Percentiles rank a stretch among this genome's conserved stretches.
Evolutionary conservation across 805 yeast genomes (phyloP).

Genomic region (Hanseniaspora vineae): DNA sequence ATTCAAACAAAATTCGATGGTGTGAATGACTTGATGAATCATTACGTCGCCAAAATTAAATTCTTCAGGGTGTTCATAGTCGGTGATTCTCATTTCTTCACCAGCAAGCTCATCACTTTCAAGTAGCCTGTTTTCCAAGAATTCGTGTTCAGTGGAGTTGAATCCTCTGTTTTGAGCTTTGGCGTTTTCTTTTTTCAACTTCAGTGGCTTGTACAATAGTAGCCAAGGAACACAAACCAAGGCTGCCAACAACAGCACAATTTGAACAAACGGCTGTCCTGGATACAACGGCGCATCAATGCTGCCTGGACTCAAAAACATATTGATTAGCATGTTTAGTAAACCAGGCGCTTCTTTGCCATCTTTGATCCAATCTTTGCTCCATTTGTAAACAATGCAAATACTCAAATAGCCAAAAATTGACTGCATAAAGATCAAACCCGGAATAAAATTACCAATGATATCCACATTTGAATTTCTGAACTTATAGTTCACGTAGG

Average conservation of each 20-base stretch:
- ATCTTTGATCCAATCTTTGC: constrained; percentile 75
- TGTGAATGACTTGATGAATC: constrained; percentile 95
- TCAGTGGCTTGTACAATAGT: constrained; percentile 70
- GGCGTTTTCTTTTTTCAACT: constrained; percentile 31
- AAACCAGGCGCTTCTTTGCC: constrained; percentile 81
- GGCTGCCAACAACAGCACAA: constrained; percentile 60
- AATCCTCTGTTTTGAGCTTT: background rate
- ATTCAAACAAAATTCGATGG: constrained; percentile 93
- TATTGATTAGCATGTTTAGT: constrained; percentile 85
- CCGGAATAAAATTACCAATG: constrained; percentile 88
- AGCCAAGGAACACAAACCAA: constrained; percentile 88
- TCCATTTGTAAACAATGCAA: constrained; percentile 87
- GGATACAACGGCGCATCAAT: constrained; percentile 68
- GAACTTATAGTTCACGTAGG: constrained; percentile 64
- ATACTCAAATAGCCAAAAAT: constrained; percentile 87
- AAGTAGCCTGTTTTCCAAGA: constrained; percentile 17
- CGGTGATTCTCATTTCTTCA: constrained; percentile 40
- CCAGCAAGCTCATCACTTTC: constrained; percentile 35
- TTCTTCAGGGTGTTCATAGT: constrained; percentile 26
- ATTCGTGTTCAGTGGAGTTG: constrained; percentile 14
- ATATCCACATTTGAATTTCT: constrained; percentile 68
- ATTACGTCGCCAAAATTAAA: constrained; percentile 84
- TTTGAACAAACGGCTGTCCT: constrained; percentile 71
- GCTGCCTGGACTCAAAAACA: constrained; percentile 89
- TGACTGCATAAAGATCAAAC: constrained; percentile 88